These are phyloP conservation scores for Lasiosphaeria ovina DNA, from an alignment of 495 filamentous ascomycete genomes.

Conservation along the genomic window DNA sequence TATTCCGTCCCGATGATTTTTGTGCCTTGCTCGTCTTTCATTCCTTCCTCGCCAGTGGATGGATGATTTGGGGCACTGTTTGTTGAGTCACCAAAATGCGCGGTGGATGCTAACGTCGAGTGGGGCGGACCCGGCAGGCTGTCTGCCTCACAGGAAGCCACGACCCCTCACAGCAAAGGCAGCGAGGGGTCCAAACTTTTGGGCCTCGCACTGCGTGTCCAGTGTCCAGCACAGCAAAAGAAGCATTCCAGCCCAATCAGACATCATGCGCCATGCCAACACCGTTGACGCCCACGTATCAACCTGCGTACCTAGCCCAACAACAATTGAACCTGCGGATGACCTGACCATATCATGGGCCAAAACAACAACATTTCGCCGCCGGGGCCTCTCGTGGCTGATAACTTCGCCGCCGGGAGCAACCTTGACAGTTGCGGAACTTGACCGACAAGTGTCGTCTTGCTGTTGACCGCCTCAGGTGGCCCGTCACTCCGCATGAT, in stretches of 20 bases:
- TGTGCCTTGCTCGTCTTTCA: background rate
- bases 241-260: constrained; percentile 18
- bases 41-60: background rate
- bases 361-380: too few species aligned
- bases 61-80: background rate
- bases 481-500: too few species aligned
- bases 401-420: too few species aligned
- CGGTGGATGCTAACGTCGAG: constrained; percentile 2
- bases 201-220: background rate
- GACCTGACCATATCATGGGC: too few species aligned
- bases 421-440: too few species aligned
- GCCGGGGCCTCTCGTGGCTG: too few species aligned
- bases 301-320: constrained; percentile 10
- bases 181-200: background rate
- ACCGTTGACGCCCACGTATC: constrained; percentile 11
- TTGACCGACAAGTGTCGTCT: too few species aligned
- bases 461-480: too few species aligned
- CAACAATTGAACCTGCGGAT: too few species aligned
- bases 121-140: background rate
- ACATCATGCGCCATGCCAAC: constrained; percentile 5
- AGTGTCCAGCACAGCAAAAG: constrained; percentile 11
- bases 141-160: background rate
- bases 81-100: constrained; percentile 15
- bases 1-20: background rate
- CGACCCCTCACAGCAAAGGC: background rate